Evolutionary conservation across 495 filamentous ascomycete species (phyloP).

Genomic region (Astrocystis sublimbata): DNA sequence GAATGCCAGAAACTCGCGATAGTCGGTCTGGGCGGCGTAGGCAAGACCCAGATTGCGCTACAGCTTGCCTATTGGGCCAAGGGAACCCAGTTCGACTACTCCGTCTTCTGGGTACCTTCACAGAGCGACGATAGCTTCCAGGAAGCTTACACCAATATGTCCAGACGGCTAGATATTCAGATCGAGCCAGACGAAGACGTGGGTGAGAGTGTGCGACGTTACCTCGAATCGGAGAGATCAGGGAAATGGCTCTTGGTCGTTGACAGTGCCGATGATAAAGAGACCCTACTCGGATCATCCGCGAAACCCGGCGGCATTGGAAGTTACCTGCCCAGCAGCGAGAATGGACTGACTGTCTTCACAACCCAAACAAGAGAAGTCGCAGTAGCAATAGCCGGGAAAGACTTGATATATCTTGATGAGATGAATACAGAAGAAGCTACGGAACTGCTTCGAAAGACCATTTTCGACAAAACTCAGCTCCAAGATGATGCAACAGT

Average conservation of each 20-base stretch:
- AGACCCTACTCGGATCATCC: not conserved
- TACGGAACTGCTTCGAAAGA: constrained; percentile 17
- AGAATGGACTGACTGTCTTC: constrained; percentile 33
- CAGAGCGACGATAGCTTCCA: constrained; percentile 43
- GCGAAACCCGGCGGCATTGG: constrained; percentile 19
- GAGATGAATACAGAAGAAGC: constrained; percentile 33
- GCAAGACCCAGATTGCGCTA: constrained; percentile 54
- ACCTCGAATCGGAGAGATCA: constrained; percentile 18
- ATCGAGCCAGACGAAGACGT: constrained; percentile 20
- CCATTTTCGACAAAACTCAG: constrained; percentile 1
- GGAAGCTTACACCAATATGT: constrained; percentile 49
- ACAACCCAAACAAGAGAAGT: constrained; percentile 37
- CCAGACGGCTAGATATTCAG: constrained; percentile 24
- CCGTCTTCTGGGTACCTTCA: constrained; percentile 54
- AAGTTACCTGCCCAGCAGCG: constrained; percentile 34
- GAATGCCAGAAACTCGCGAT: constrained; percentile 22
- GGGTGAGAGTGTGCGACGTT: constrained; percentile 20
- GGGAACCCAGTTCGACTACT: constrained; percentile 38
- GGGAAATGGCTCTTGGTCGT: constrained; percentile 37
- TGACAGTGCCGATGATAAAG: constrained; percentile 37
- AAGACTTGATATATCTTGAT: constrained; percentile 29
- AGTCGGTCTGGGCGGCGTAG: constrained; percentile 49
- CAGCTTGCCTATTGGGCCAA: constrained; percentile 46
- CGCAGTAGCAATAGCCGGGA: constrained; percentile 24
- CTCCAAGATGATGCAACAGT: not conserved